These are phyloP conservation scores for Lasiodiplodia hormozganensis DNA, from an alignment of 2,329 filamentous ascomycete genomes.

Conservation along the genomic window DNA sequence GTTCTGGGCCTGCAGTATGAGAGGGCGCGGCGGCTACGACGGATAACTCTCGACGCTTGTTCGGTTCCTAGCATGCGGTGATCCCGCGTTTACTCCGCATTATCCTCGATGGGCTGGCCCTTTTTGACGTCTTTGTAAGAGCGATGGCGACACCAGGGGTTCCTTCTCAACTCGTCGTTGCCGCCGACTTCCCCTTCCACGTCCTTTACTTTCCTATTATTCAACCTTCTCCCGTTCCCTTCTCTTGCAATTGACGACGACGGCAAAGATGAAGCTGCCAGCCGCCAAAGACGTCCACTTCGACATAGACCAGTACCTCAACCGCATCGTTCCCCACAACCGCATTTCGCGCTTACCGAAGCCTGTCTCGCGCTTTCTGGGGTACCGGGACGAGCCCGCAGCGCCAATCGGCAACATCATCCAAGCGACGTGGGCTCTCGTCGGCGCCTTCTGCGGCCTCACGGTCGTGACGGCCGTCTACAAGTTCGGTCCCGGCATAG, in stretches of 20 bases:
- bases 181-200: not conserved
- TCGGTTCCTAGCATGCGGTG: constrained; percentile 7
- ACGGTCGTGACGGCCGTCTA: constrained; percentile 52
- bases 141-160: constrained; percentile 5
- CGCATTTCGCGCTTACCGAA: constrained; percentile 69
- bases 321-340: constrained; percentile 71
- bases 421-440: constrained; percentile 50
- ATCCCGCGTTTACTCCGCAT: constrained; percentile 20
- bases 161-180: not conserved
- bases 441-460: constrained; percentile 54
- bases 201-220: not conserved
- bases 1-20: not conserved
- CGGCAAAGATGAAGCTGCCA: constrained; percentile 22
- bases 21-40: not conserved
- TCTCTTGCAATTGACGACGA: not conserved
- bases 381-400: constrained; percentile 47
- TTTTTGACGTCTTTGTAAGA: constrained; percentile 13
- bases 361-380: constrained; percentile 71
- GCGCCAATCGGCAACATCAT: constrained; percentile 51
- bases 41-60: constrained; percentile 8
- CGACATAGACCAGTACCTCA: constrained; percentile 79
- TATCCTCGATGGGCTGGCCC: not conserved
- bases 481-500: constrained; percentile 48
- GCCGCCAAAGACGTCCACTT: constrained; percentile 56
- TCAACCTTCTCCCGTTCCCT: not conserved